Conservation (phyloP, 148 eudicot genomes). For the Agrostemma githago region DNA sequence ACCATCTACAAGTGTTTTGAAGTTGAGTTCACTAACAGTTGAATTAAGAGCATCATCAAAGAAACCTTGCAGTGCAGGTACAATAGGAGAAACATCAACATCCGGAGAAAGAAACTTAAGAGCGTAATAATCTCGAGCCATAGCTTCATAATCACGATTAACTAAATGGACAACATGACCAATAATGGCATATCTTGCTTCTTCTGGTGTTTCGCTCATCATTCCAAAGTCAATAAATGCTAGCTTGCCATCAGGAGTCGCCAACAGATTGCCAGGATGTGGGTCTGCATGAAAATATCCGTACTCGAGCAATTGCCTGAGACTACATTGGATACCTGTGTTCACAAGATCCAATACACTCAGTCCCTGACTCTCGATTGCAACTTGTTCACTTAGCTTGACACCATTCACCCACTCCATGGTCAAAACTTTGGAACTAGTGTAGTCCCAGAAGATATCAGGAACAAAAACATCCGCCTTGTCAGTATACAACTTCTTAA, state of each 20-base stretch:
- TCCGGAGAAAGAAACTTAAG: conserved; percentile 86
- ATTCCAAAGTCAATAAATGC: conserved; percentile 99
- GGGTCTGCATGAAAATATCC: conserved; percentile 99
- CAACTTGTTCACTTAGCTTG: conserved; percentile 78
- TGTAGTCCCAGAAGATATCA: conserved; percentile 97
- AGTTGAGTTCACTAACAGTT: conserved; percentile 96
- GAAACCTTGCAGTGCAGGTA: conserved; percentile 79
- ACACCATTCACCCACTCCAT: conserved; percentile 99
- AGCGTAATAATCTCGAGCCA: conserved; percentile 96
- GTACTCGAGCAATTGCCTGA: conserved; percentile 91
- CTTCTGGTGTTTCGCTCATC: conserved; percentile 99
- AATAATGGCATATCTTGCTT: conserved; percentile 92
- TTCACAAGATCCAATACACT: conserved; percentile 90
- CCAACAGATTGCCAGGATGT: conserved; percentile 97
- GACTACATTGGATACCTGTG: conserved; percentile 96
- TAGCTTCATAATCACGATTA: conserved; percentile 99
- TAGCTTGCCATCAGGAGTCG: conserved; percentile 98
- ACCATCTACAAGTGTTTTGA: conserved; percentile 94
- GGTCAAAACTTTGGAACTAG: conserved; percentile 85
- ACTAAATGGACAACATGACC: conserved; percentile 99
- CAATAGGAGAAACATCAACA: conserved; percentile 92
- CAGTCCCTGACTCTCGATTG: conserved; percentile 89
- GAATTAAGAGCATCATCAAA: conserved; percentile 93
- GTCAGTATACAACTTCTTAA: conserved; percentile 94
- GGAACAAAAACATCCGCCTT: conserved; percentile 94